Evolutionary conservation across 2,329 filamentous ascomycete species (phyloP), one percentile per base, ranked within the genome.

Genomic region (Plectosphaerella cucumerina): DNA sequence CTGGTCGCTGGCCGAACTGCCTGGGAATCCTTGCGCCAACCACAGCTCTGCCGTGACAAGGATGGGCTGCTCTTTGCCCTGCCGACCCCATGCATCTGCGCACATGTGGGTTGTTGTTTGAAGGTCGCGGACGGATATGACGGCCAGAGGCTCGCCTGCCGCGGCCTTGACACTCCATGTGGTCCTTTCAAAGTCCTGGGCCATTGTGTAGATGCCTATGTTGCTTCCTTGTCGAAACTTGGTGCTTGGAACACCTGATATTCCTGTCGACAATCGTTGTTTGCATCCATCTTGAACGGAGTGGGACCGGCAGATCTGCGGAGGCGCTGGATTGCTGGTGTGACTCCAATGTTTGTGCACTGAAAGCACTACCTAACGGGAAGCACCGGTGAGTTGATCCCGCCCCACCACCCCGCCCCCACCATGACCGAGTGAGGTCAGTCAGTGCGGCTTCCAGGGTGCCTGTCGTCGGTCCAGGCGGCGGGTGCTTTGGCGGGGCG

Each of bases 81-180:
- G 50, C 4, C 86, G 78, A 50, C 83, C 84, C 87, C 87, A 90
- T 45, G 85, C 85, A 63, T 90, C 86, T 33, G 73, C 74, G 22
- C 77, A 81, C n/a, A 77, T 81, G 56, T 70, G 68, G 53, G 83
- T 74, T 9, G 67, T 75, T 51, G 81, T 72, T 53, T 80, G 73
- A 1, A 91, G 78, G 60, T 88, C 84, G 47, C 73, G 74, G 51
- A 90, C 77, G 35, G 75, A 75, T 56, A 91, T 80, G 14, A 72
- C 62, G 42, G 81, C 77, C 3, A 69, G 64, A n/a, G 76, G 70
- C 57, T 76, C 71, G 44, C 73, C 74, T 41, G 70, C 70, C 11
- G 64, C 61, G 31, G 66, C 62, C 53, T 59, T 64, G 52, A 73
- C 68, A 47, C 61, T 56, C 68, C 70, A 73, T 17, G 68, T 42